Conservation (phyloP, 2,329 filamentous ascomycete genomes). For the Fusarium siculi region DNA sequence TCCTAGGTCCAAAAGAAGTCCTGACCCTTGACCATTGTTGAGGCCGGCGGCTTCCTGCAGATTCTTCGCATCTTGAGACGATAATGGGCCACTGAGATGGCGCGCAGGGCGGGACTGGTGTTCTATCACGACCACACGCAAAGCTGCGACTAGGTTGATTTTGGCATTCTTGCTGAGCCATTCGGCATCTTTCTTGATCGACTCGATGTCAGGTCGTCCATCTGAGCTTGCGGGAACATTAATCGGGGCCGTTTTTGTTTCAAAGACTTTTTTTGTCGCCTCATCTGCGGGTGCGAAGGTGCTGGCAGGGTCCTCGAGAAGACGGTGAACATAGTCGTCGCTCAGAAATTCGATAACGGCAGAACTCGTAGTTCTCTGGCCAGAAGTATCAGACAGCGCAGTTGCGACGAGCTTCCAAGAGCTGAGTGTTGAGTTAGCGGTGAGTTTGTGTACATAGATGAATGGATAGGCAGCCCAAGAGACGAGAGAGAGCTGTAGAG, state of each 20-base stretch:
- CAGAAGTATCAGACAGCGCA: conserved; percentile 66
- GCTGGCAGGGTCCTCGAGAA: conserved; percentile 75
- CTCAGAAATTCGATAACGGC: conserved; percentile 75
- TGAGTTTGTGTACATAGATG: conserved; percentile 23
- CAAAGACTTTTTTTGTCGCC: conserved; percentile 76
- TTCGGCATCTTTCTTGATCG: conserved; percentile 84
- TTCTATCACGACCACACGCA: conserved; percentile 84
- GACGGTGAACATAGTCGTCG: conserved; percentile 72
- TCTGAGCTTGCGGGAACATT: conserved; percentile 77
- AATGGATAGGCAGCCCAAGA: conserved; percentile 12
- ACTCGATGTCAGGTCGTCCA: conserved; percentile 76
- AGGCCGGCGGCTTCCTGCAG: conserved; percentile 78
- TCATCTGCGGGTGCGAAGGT: conserved; percentile 73
- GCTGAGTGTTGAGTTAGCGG: conserved; percentile 52
- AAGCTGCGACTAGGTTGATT: conserved; percentile 83
- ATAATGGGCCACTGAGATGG: conserved; percentile 77
- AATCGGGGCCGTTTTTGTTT: conserved; percentile 87
- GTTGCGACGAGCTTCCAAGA: conserved; percentile 71
- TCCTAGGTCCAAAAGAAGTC: conserved; percentile 65
- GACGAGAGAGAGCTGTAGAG: not conserved
- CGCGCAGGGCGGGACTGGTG: conserved; percentile 82
- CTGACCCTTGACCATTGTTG: conserved; percentile 67
- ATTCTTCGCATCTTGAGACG: conserved; percentile 80
- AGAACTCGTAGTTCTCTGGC: conserved; percentile 62
- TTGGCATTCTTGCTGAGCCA: conserved; percentile 85